Evolutionary conservation across 1,284 basidiomycete genomes (phyloP).

Genomic region (Cutaneotrichosporon arboriforme): DNA sequence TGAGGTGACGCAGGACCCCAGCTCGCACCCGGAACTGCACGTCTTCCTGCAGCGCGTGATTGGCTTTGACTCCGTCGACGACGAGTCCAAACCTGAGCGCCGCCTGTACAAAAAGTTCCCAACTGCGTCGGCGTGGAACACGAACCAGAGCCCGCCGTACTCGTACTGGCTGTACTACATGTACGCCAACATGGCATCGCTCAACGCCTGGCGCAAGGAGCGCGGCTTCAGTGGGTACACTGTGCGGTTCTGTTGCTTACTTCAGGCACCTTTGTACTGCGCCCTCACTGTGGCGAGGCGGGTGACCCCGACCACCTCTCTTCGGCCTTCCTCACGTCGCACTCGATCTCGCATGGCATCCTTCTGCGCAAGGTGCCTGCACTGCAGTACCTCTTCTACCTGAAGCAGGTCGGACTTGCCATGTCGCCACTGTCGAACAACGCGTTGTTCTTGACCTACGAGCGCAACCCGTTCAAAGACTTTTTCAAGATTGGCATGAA

Average conservation of each 20-base stretch:
- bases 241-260: not conserved
- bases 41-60: conserved; percentile 92
- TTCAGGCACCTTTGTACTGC: conserved; percentile 87
- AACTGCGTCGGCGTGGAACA: conserved; percentile 85
- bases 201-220: conserved; percentile 83
- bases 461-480: conserved; percentile 92
- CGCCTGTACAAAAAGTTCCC: conserved; percentile 94
- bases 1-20: conserved; percentile 90
- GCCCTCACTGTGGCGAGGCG: conserved; percentile 96
- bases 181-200: conserved; percentile 90
- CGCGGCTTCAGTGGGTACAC: conserved; percentile 81
- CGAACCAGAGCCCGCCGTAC: conserved; percentile 83
- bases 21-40: conserved; percentile 86
- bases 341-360: conserved; percentile 98
- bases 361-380: conserved; percentile 95
- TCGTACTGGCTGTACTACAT: conserved; percentile 98
- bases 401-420: conserved; percentile 93
- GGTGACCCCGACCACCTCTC: conserved; percentile 97
- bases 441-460: conserved; percentile 89
- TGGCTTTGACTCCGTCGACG: conserved; percentile 96
- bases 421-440: conserved; percentile 99
- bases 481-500: conserved; percentile 97
- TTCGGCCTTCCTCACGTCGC: conserved; percentile 89
- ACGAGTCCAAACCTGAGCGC: conserved; percentile 91
- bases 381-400: conserved; percentile 79